phyloP scores from a whole-genome alignment of 441 rosid genomes.

The Flueggea neowawraea region DNA sequence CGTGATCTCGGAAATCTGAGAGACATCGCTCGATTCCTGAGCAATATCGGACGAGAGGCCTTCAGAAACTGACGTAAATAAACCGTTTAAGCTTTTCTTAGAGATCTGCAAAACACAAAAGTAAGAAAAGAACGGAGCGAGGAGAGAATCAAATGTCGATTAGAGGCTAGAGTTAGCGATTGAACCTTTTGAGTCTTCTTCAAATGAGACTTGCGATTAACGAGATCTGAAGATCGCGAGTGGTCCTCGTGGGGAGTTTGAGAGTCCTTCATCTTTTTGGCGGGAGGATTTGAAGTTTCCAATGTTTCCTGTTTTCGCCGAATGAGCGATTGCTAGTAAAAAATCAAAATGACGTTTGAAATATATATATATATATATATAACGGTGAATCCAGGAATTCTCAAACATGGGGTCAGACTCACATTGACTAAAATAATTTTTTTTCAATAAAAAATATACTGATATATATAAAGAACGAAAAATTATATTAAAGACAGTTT shows the following conservation, averaged over 20 bases:
- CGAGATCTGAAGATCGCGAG: conserved; percentile 14
- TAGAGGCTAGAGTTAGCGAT: not conserved
- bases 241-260: conserved; percentile 25
- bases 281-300: conserved; percentile 13
- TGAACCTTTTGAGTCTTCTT: conserved; percentile 29
- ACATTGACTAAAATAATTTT: no score
- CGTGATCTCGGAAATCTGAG: conserved; percentile 17
- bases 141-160: no score
- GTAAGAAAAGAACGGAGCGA: no score
- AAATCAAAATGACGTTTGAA: no score
- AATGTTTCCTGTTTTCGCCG: no score
- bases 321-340: no score
- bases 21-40: conserved; percentile 16
- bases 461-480: no score
- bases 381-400: no score
- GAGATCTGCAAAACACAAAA: conserved; percentile 11
- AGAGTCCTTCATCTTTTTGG: conserved; percentile 25
- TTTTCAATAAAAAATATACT: no score
- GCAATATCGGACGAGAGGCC: conserved; percentile 18
- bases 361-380: no score
- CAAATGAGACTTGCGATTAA: conserved; percentile 19
- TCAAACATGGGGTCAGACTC: no score
- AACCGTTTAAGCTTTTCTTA: conserved; percentile 24
- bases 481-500: no score
- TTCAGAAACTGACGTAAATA: conserved; percentile 8